Base-by-base conservation (phyloP, 1,284 basidiomycete species). In the Malassezia restricta region DNA sequence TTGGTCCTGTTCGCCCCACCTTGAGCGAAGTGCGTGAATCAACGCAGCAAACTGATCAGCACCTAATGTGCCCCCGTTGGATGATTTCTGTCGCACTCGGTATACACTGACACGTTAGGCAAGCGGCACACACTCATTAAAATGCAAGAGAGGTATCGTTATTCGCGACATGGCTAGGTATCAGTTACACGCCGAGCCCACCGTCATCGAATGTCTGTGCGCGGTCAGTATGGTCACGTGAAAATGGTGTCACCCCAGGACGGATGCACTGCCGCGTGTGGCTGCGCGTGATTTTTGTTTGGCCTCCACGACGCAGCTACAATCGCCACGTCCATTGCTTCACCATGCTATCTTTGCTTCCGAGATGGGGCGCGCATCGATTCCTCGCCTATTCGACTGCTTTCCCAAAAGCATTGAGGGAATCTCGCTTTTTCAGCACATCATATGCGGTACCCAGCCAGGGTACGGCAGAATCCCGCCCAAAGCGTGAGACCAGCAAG, bases 1-100 rank as follows among this genome's bases (percentile, higher is more conserved):
- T 24, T 53, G 47, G 5, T 33, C 29, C 5, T 12, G 4, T 41
- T 66, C 64, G 7, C 61, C 58, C 64, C 65, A 67, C 6, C 51
- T 47, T 40, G 58, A 40, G 39, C 65, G 59, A 24, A 67, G 57
- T 30, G 44, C 35, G 17, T 59, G 50, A 30, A 67, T 62, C 39
- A 75, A 72, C 38, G 73, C 64, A 2, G 71, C 76, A 53, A 78
- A 78, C 58, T 78, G 77, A 8, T 74, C 74, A 9, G 77, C 77
- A 8, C 61, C 57, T 29, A 68, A 57, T 27, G 46, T 54, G 1
- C 57, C 56, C 1, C 52, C 40, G 8, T 42, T 33, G 7, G 52
- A 57, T 31, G 57, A 49, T 29, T 58, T 61, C 40, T 67, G 65
- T 7, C 64, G 54, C 2, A 67, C 62, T 14, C 65, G 57, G 40